Evolutionary conservation across 75 land plant genomes (phyloP), one percentile per base, ranked within the genome.

Genomic region (Cunninghamia lanceolata): DNA sequence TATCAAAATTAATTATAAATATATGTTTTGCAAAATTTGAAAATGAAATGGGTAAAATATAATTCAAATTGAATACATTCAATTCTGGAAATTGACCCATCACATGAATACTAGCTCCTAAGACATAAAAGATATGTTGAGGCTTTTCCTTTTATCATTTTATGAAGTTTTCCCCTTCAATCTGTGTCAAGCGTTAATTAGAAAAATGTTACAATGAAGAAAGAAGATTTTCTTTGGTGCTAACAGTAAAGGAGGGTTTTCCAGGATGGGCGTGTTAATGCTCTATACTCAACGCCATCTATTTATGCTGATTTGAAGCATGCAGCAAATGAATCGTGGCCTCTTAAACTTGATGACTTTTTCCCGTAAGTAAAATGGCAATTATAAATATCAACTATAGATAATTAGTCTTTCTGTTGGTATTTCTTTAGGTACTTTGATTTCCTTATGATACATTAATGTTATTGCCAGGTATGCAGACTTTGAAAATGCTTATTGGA

Each of bases 251-350:
- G 43, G 40, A 28, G 45, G 39, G 84, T 71, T 87, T 5, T 47
- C 91, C 68, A 98, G 99, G 99, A 96, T 91, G 99, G 96, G 13
- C 95, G 94, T 28, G 93, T 96, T 11, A 95, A 98, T 93, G 98
- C 93, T 56, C 71, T 98, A 11, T 98, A 98, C 87, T 98, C 99
- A 19, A 98, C 98, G 36, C 99, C 99, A 88, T 98, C 99, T 10
- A 88, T 96, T 32, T 98, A 98, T 56, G 91, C 94, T 13, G 94
- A 96, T 92, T 90, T 91, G 81, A 93, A 94, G 87, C 40, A 93
- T 88, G 94, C 98, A 46, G 93, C 92, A 50, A 96, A 96, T 84
- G 91, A 88, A 84, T 88, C 94, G 43, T 98, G 99, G 98, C 99
- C 96, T 71, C 87, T 96, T 56, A 98, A 96, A 88, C 83, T 88